phyloP scores from a whole-genome alignment of 805 yeast genomes.

The Nakazawaea laoshanensis region DNA sequence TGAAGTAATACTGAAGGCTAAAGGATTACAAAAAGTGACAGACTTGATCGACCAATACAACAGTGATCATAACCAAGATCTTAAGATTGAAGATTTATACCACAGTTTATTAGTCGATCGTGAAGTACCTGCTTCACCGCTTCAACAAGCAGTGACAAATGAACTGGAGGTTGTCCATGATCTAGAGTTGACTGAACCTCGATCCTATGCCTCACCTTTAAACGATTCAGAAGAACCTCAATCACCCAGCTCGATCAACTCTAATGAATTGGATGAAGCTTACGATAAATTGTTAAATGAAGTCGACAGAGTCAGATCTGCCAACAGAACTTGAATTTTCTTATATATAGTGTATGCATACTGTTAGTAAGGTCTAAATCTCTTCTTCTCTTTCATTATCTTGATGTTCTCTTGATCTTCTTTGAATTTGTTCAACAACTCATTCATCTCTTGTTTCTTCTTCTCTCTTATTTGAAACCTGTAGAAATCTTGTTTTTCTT shows the following conservation, averaged over 20 bases:
- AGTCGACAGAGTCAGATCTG: slow-evolving; percentile 56
- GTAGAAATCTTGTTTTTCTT: slow-evolving; percentile 86
- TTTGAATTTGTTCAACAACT: slow-evolving; percentile 73
- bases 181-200: slow-evolving; percentile 7
- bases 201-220: slow-evolving; percentile 3
- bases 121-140: too few species aligned
- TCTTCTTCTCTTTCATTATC: slow-evolving; percentile 69
- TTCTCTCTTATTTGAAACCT: slow-evolving; percentile 92
- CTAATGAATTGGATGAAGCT: slow-evolving; percentile 45
- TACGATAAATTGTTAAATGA: slow-evolving; percentile 66
- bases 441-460: slow-evolving; percentile 89
- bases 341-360: slow-evolving; percentile 11
- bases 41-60: slow-evolving; percentile 62
- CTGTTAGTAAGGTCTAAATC: slow-evolving; percentile 70
- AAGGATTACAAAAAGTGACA: slow-evolving; percentile 62
- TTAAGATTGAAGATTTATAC: slow-evolving; percentile 13
- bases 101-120: slow-evolving; percentile 4
- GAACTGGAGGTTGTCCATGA: neutral
- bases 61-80: slow-evolving; percentile 27
- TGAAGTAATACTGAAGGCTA: slow-evolving; percentile 62
- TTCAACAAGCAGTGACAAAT: slow-evolving; percentile 14
- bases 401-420: slow-evolving; percentile 84
- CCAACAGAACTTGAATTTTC: slow-evolving; percentile 18
- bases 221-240: slow-evolving; percentile 10
- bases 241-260: slow-evolving; percentile 18